Base-by-base conservation (phyloP, 208 protist species). In the Trypanosoma brucei region DNA sequence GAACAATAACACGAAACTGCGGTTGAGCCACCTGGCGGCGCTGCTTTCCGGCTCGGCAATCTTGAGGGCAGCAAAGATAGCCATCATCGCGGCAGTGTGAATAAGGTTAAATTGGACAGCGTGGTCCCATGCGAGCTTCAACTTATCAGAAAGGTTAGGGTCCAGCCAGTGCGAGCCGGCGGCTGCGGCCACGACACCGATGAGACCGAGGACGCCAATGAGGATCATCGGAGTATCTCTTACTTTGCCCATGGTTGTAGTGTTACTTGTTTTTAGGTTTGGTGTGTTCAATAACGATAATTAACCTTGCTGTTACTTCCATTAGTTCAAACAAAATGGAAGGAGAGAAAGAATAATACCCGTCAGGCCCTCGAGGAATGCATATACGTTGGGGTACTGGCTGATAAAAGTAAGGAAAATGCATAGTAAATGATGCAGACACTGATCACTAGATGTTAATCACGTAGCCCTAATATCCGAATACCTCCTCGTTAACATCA, bases 61-160 rank as follows among this genome's bases (percentile, higher is more conserved):
- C 53, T 68, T 68, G 40, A 56, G 39, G 1, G 36, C 49, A 2
- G 72, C 75, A n/a, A 77, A 75, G 11, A 80, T 69, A 1, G 75
- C 61, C 45, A 87, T 39, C 76, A 91, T 75, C 39, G 76, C 82
- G 35, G 80, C 59, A 36, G 82, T 79, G 73, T 92, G 82, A 14
- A 89, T 53, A 48, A 92, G 65, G 74, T 92, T 79, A 52, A 86
- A 86, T 69, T 84, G 79, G 14, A 62, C 55, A 1, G 64, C 64
- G 0, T 49, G 22, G 22, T 39, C 51, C 67, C 59, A 72, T n/a
- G 56, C 57, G 0, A 55, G 5, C 65, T 60, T 40, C 42, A 48
- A 3, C 38, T 36, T 31, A 4, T 50, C 36, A 9, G 49, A 48
- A n/a, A 64, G 31, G 13, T 53, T 6, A 7, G 40, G 45, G 13